Evolutionary conservation across 179 eudicot genomes (phyloP).

Genomic region (Sideroxylon spinosum): DNA sequence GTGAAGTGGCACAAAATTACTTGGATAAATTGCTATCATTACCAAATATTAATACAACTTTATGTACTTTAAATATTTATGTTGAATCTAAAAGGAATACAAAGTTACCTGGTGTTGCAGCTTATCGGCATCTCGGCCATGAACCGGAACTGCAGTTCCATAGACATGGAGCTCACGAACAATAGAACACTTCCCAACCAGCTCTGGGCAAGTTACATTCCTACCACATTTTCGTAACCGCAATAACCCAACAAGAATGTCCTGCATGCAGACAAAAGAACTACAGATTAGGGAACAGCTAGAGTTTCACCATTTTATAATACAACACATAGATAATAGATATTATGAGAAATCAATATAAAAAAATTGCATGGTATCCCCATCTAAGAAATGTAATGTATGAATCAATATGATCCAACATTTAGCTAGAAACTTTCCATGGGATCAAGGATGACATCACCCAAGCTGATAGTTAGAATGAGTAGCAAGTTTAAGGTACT

Average conservation of each 20-base stretch:
- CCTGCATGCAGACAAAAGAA: slow-evolving; percentile 37
- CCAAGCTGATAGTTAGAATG: background rate
- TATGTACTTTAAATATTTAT: background rate
- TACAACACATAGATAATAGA: background rate
- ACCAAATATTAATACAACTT: background rate
- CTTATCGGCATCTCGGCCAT: slow-evolving; percentile 89
- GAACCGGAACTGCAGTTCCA: slow-evolving; percentile 98
- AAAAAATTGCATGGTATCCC: background rate
- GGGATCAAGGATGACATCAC: background rate
- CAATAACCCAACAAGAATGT: slow-evolving; percentile 89
- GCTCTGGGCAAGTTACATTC: slow-evolving; percentile 88
- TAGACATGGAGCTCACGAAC: slow-evolving; percentile 96
- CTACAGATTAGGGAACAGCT: background rate
- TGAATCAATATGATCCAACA: background rate
- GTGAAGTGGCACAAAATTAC: background rate
- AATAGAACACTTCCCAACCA: slow-evolving; percentile 81
- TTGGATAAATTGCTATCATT: background rate
- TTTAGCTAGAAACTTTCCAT: background rate
- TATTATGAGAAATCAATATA: background rate
- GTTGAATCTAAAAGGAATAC: background rate
- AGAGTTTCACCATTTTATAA: background rate
- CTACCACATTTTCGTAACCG: slow-evolving; percentile 85
- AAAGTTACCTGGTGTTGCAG: slow-evolving; percentile 85
- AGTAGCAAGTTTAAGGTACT: background rate
- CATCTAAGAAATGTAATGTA: background rate